Evolutionary conservation across 495 filamentous ascomycete species (phyloP).

Genomic region (Neurospora tetraspora): DNA sequence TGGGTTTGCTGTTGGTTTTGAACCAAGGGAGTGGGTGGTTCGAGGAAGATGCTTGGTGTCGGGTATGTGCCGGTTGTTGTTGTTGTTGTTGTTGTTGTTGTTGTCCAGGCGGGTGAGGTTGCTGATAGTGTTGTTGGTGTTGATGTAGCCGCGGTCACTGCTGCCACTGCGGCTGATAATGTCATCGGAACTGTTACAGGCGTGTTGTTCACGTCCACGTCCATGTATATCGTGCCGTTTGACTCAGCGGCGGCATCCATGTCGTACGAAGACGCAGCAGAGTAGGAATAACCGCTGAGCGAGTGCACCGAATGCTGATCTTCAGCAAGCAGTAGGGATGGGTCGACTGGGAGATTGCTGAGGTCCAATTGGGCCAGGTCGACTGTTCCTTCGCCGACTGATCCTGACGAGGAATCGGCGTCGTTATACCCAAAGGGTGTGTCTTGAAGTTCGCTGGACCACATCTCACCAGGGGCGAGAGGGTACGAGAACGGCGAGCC

Average conservation of each 20-base stretch:
- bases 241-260: background rate
- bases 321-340: conserved; percentile 16
- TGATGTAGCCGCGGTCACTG: background rate
- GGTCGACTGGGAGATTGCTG: conserved; percentile 16
- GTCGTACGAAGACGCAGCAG: conserved; percentile 17
- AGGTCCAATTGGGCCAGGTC: background rate
- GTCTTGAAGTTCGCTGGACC: conserved; percentile 7
- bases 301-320: conserved; percentile 9
- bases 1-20: background rate
- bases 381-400: background rate
- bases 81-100: background rate
- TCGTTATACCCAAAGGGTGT: background rate
- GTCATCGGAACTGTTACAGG: conserved; percentile 4
- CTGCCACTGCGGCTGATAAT: conserved; percentile 5
- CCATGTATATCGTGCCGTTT: background rate
- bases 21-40: conserved; percentile 4
- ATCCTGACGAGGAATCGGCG: background rate
- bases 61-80: background rate
- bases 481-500: background rate
- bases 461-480: conserved; percentile 4
- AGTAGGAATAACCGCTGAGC: conserved; percentile 11
- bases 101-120: background rate
- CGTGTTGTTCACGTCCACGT: background rate
- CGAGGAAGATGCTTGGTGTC: conserved; percentile 3
- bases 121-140: no score